Evolutionary conservation across 768 basidiomycete species (phyloP).

Genomic region (Amanita rimosa): DNA sequence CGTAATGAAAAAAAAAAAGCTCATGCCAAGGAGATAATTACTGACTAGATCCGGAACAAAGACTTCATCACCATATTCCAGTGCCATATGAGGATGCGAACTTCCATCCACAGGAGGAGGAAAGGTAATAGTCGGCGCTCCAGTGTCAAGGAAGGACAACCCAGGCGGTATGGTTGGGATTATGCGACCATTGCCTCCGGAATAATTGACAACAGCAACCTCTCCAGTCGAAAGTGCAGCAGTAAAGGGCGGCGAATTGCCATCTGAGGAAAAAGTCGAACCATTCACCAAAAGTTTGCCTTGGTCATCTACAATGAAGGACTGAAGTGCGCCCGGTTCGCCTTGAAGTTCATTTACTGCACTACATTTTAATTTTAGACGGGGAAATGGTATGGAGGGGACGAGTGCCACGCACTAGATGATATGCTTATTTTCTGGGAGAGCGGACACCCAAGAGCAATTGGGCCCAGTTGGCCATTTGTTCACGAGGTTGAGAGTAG

Average conservation of each 20-base stretch:
- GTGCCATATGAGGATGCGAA: conserved; percentile 59
- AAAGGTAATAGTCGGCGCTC: conserved; percentile 38
- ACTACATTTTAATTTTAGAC: conserved; percentile 20
- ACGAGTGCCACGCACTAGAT: conserved; percentile 38
- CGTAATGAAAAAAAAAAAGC: conserved; percentile 3
- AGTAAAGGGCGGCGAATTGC: conserved; percentile 35
- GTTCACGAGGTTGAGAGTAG: conserved; percentile 32
- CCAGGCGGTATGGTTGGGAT: conserved; percentile 34
- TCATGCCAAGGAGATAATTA: conserved; percentile 1
- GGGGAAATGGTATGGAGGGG: background rate
- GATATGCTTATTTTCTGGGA: conserved; percentile 45
- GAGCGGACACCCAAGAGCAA: conserved; percentile 50
- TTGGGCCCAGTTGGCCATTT: conserved; percentile 39
- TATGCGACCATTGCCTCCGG: conserved; percentile 41
- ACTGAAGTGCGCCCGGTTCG: conserved; percentile 38
- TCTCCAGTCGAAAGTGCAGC: conserved; percentile 40
- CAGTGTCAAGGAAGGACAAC: conserved; percentile 19
- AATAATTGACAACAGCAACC: conserved; percentile 53
- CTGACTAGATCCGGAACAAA: conserved; percentile 57
- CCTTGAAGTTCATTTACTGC: conserved; percentile 44
- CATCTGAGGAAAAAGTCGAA: conserved; percentile 40
- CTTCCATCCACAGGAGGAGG: conserved; percentile 25
- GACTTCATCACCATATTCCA: conserved; percentile 43
- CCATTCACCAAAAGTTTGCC: conserved; percentile 33
- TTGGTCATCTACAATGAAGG: conserved; percentile 36